A percentile compares a stretch with the other conserved stretches of the same genome.
These are phyloP conservation scores for Tulasnella sp. DNA, from an alignment of 768 basidiomycete species.

Conservation along the genomic window DNA sequence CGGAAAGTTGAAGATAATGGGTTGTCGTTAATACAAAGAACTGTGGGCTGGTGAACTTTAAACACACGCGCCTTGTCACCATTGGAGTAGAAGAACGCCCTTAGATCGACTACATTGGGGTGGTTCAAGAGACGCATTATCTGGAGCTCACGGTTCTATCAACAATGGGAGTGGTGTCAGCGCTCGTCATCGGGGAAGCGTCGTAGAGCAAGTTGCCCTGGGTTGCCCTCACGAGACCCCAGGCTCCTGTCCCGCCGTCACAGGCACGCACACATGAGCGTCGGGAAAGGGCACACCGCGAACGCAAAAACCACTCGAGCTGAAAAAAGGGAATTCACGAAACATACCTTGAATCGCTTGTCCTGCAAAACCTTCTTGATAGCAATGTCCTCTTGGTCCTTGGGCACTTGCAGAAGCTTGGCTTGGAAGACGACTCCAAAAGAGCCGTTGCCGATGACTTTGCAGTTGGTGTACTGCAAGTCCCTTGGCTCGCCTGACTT, in stretches of 20 bases:
- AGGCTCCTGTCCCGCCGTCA: not conserved
- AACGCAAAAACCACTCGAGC: not conserved
- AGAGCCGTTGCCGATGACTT: conserved; percentile 97
- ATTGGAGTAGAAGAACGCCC: conserved; percentile 98
- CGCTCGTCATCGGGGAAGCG: not conserved
- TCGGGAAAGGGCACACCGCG: not conserved
- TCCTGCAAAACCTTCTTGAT: conserved; percentile 99
- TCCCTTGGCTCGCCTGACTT: conserved; percentile 85
- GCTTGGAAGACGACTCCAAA: conserved; percentile 99
- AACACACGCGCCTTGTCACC: conserved; percentile 83
- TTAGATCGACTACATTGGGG: conserved; percentile 96
- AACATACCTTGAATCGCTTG: conserved; percentile 98
- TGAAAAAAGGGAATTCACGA: not conserved
- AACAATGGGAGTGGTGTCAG: not conserved
- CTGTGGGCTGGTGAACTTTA: not conserved
- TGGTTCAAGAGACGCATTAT: conserved; percentile 97
- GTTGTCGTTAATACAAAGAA: not conserved
- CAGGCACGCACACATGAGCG: not conserved
- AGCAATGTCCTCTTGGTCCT: conserved; percentile 81
- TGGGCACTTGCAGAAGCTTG: conserved; percentile 65
- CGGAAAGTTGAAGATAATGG: not conserved
- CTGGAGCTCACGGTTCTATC: conserved; percentile 97
- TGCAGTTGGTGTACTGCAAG: conserved; percentile 93
- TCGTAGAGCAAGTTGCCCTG: not conserved
- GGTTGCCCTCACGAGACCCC: conserved; percentile 15